Evolutionary conservation across 352 stramenopile species (phyloP).

Genomic region (Phytophthora tubulina): DNA sequence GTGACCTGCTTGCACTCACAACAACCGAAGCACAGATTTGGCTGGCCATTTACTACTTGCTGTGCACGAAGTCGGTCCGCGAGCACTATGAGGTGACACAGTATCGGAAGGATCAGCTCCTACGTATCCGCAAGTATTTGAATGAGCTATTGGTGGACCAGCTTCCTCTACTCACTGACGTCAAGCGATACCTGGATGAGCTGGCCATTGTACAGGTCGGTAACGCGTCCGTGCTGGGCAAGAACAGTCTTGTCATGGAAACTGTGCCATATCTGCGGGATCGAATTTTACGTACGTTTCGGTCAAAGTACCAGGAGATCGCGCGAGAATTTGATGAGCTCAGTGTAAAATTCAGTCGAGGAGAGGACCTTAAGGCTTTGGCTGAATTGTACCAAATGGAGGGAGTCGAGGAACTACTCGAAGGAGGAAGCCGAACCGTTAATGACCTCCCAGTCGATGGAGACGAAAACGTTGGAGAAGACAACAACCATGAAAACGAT

Average conservation of each 20-base stretch:
- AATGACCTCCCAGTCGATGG: constrained; percentile 4
- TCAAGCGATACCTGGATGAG: constrained; percentile 96
- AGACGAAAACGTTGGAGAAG: constrained; percentile 17
- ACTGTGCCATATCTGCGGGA: constrained; percentile 77
- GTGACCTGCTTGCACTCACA: constrained; percentile 93
- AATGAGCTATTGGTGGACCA: constrained; percentile 96
- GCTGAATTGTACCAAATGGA: constrained; percentile 86
- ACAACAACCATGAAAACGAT: constrained; percentile 20
- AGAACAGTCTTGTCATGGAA: constrained; percentile 81
- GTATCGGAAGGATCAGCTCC: constrained; percentile 94
- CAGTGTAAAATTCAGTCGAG: constrained; percentile 54
- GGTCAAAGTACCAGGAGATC: constrained; percentile 46
- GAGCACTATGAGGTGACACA: constrained; percentile 96
- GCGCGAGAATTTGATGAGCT: constrained; percentile 57
- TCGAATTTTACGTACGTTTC: constrained; percentile 58
- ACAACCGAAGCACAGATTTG: constrained; percentile 95
- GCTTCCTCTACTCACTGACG: constrained; percentile 93
- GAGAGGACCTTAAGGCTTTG: constrained; percentile 71
- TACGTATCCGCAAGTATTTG: constrained; percentile 95
- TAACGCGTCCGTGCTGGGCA: constrained; percentile 36
- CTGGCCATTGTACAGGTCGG: constrained; percentile 92
- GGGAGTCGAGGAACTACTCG: constrained; percentile 80
- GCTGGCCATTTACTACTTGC: constrained; percentile 95
- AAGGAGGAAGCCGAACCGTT: constrained; percentile 29
- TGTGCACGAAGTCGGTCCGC: constrained; percentile 92